Percentiles rank a stretch among this genome's conserved stretches.
Conservation (phyloP, 306 rosid species). For the Calophaca sinica region DNA sequence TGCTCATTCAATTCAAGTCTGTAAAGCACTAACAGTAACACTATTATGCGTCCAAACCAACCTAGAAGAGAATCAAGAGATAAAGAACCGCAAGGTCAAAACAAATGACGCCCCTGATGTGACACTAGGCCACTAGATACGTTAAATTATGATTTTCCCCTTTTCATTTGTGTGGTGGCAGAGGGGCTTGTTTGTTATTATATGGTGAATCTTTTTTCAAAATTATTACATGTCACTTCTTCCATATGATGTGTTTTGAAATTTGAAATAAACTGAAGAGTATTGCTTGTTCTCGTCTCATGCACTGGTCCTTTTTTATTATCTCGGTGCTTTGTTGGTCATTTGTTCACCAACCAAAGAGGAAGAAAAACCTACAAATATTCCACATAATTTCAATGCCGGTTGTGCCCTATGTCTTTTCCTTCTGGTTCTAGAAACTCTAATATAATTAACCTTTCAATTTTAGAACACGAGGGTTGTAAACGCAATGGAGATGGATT, state of each 20-base stretch:
- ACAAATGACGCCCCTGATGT: constrained; percentile 23
- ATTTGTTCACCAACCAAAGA: constrained; percentile 76
- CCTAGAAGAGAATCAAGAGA: too few species aligned
- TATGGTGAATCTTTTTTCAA: background rate
- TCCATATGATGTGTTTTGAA: background rate
- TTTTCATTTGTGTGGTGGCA: too few species aligned
- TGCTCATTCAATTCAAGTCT: too few species aligned
- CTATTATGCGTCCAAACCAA: too few species aligned
- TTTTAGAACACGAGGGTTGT: constrained; percentile 19
- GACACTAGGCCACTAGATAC: constrained; percentile 42
- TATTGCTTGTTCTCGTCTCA: too few species aligned
- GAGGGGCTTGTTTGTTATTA: too few species aligned
- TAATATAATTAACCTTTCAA: background rate
- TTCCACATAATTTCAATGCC: constrained; percentile 49
- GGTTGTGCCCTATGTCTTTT: constrained; percentile 15
- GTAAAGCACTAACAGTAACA: too few species aligned
- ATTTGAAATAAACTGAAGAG: too few species aligned
- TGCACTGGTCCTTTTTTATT: too few species aligned
- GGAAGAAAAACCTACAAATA: constrained; percentile 27
- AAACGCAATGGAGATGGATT: constrained; percentile 36
- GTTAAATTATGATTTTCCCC: background rate
- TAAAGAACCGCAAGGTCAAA: too few species aligned
- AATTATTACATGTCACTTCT: too few species aligned
- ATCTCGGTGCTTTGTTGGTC: constrained; percentile 47
- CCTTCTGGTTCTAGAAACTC: constrained; percentile 51